Conservation (phyloP, 257 asterid genomes). For the Nicotiana tomentosiformis region DNA sequence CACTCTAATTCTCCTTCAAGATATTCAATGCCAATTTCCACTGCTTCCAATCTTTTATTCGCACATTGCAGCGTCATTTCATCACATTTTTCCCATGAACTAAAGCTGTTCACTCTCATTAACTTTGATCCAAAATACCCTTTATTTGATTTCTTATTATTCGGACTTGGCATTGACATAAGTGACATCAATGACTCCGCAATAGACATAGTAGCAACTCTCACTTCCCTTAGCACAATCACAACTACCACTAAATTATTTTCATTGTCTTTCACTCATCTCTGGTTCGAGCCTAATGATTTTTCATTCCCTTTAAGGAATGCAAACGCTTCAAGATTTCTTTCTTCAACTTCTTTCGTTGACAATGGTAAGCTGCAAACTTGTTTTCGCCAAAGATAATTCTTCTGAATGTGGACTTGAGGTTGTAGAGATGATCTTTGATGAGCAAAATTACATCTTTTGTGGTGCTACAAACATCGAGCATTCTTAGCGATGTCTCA, state of each 20-base stretch:
- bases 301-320: slow-evolving; percentile 48
- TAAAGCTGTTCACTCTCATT: slow-evolving; percentile 52
- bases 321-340: slow-evolving; percentile 53
- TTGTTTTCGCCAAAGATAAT: slow-evolving; percentile 11
- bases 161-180: slow-evolving; percentile 47
- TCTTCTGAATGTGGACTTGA: slow-evolving; percentile 58
- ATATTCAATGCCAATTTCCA: slow-evolving; percentile 51
- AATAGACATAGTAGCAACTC: slow-evolving; percentile 38
- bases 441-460: slow-evolving; percentile 58
- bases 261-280: slow-evolving; percentile 7
- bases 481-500: slow-evolving; percentile 64
- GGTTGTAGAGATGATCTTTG: slow-evolving; percentile 57
- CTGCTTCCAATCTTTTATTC: slow-evolving; percentile 53
- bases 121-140: slow-evolving; percentile 46
- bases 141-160: slow-evolving; percentile 30
- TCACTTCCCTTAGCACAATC: slow-evolving; percentile 47
- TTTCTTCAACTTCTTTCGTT: slow-evolving; percentile 68
- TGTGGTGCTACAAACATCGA: slow-evolving; percentile 71
- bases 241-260: slow-evolving; percentile 38
- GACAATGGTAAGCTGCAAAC: slow-evolving; percentile 40
- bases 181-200: slow-evolving; percentile 58
- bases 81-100: slow-evolving; percentile 55
- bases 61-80: slow-evolving; percentile 24
- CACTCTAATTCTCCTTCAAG: slow-evolving; percentile 70
- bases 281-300: neutral